Evolutionary conservation across 345 rosid genomes (phyloP).

Genomic region (Noccaea bulbosa): DNA sequence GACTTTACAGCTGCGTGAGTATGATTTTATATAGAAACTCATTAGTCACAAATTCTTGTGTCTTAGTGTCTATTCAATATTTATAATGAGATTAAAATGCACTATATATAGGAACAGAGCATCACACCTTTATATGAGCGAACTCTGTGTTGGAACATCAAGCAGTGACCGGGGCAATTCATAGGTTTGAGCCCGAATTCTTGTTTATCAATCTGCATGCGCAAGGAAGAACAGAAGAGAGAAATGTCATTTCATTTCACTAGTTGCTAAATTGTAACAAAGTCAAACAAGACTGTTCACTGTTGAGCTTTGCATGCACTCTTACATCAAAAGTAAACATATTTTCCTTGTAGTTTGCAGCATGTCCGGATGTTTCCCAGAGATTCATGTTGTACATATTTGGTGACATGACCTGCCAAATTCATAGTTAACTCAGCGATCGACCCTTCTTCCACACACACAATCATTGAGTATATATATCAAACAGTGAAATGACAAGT

Average conservation of each 20-base stretch:
- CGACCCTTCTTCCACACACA: not conserved
- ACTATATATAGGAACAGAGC: not conserved
- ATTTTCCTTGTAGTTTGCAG: constrained; percentile 86
- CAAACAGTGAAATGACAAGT: constrained; percentile 2
- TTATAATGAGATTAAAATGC: not conserved
- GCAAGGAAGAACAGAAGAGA: constrained; percentile 78
- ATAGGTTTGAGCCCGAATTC: constrained; percentile 15
- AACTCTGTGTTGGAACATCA: constrained; percentile 74
- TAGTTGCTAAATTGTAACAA: not conserved
- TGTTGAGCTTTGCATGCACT: constrained; percentile 54
- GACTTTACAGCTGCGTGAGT: not conserved
- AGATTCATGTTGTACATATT: constrained; percentile 85
- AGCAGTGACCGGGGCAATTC: not conserved
- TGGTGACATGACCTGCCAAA: constrained; percentile 75
- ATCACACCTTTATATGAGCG: constrained; percentile 70
- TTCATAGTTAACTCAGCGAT: constrained; percentile 8
- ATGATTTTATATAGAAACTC: no score
- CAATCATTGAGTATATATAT: not conserved
- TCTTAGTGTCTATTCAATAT: no score
- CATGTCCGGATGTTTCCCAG: constrained; percentile 89
- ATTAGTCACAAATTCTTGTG: not conserved
- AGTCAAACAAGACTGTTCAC: not conserved
- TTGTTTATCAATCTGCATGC: constrained; percentile 20
- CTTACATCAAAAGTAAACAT: constrained; percentile 88
- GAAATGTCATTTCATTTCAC: constrained; percentile 60